phyloP scores from a whole-genome alignment of 805 yeast species.

The Nakazawaea molendinolei region DNA sequence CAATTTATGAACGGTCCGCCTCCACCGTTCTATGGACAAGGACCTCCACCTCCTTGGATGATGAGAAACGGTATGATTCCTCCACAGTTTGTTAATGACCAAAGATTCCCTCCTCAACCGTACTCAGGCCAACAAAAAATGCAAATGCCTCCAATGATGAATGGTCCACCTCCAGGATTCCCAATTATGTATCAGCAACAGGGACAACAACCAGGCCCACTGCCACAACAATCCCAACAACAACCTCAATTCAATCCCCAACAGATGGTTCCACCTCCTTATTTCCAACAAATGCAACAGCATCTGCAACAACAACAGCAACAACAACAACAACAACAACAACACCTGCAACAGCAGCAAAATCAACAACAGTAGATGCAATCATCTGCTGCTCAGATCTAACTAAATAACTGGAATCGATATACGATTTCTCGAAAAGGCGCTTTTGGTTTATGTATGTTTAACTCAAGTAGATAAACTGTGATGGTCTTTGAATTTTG shows the following conservation, averaged over 20 bases:
- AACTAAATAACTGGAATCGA: too few relatives aligned
- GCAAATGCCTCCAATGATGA: constrained; percentile 7
- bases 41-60: constrained; percentile 12
- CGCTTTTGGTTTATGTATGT: too few relatives aligned
- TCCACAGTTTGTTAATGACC: constrained; percentile 2
- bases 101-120: constrained; percentile 6
- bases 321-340: constrained; percentile 16
- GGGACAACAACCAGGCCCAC: constrained; percentile 13
- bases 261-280: constrained; percentile 13
- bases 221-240: constrained; percentile 11
- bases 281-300: constrained; percentile 13
- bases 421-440: too few relatives aligned
- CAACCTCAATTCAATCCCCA: constrained; percentile 6
- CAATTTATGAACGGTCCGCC: constrained; percentile 11
- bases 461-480: too few relatives aligned
- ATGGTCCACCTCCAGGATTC: constrained; percentile 11
- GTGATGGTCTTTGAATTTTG: too few relatives aligned
- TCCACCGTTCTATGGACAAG: constrained; percentile 7
- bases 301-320: constrained; percentile 13
- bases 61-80: constrained; percentile 2
- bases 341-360: constrained; percentile 16
- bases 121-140: constrained; percentile 2
- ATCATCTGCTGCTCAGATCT: too few relatives aligned
- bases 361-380: too few relatives aligned
- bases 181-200: constrained; percentile 9